Evolutionary conservation across 2,329 filamentous ascomycete genomes (phyloP), one percentile per base, ranked within the genome.

Genomic region (Aspergillus ruber): DNA sequence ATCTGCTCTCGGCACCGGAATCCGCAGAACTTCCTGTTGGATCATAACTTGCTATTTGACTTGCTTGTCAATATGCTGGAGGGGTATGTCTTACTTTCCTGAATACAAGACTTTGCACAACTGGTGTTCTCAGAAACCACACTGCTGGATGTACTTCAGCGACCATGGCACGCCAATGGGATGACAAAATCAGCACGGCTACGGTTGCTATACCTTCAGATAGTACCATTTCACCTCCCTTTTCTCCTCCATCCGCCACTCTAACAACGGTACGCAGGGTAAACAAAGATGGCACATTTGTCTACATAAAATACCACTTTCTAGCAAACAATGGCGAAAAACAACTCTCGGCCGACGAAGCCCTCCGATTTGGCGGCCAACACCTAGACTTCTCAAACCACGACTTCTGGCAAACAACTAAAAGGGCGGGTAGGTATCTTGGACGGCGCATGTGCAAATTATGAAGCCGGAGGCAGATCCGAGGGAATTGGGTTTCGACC

Each of bases 301-400:
- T 75, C 18, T 78, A 77, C 61, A 73, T 74, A 65, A 77, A 75
- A 61, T 75, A 73, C 59, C 72, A 76, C 58, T 74, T 76, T 56
- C 62, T 72, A 9, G 69, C 72, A 46, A 67, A 74, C 44, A 67
- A 73, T 44, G 74, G 75, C 6, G 68, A 75, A 52, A 74, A 75
- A 54, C 67, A 73, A 49, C 74, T 76, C 54, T 74, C 70, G 6
- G 65, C 70, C 32, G 59, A 65, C 9, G 69, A 77, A 47, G 74
- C 74, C 3, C 65, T 73, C 29, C 59, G 61, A 10, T 69, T 75
- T 51, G 69, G 65, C 32, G 75, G 75, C 15, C 67, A 75, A 45
- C 73, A 79, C 51, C 75, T 75, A 0, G 76, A 77, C 52, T 78
- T 73, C 60, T 72, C 69, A 15, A 78, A 75, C 55, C 63, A 67